Conservation (phyloP, 139 green algal species). For the Tetratostichococcus sp. region DNA sequence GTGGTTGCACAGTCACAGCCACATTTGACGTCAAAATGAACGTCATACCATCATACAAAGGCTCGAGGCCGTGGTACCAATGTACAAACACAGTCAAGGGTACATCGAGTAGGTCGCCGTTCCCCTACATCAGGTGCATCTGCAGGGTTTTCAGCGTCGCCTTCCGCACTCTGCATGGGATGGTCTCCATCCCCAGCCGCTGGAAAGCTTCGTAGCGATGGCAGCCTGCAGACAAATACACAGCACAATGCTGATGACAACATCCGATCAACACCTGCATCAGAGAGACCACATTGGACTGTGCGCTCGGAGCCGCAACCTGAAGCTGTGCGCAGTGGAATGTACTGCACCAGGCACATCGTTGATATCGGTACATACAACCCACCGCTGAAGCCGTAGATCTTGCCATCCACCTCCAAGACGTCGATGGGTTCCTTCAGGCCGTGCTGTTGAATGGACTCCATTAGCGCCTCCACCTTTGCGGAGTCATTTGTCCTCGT, state of each 20-base stretch:
- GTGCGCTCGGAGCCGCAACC: no score
- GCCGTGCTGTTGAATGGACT: conserved; percentile 74
- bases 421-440: conserved; percentile 64
- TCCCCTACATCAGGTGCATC: conserved; percentile 79
- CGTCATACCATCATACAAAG: no score
- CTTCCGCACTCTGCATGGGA: conserved; percentile 78
- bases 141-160: conserved; percentile 61
- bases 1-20: no score
- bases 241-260: background rate
- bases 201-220: conserved; percentile 79
- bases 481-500: background rate
- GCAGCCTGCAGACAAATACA: conserved; percentile 47
- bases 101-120: no score
- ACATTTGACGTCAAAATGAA: no score
- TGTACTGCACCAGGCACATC: no score
- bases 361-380: no score
- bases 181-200: conserved; percentile 69
- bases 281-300: no score
- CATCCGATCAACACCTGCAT: no score
- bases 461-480: conserved; percentile 83
- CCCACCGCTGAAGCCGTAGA: conserved; percentile 73
- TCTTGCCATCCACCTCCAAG: conserved; percentile 70
- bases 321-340: no score
- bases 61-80: no score
- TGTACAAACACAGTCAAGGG: no score